Conservation (phyloP, 495 filamentous ascomycete genomes). For the Penicillium nucicola region DNA sequence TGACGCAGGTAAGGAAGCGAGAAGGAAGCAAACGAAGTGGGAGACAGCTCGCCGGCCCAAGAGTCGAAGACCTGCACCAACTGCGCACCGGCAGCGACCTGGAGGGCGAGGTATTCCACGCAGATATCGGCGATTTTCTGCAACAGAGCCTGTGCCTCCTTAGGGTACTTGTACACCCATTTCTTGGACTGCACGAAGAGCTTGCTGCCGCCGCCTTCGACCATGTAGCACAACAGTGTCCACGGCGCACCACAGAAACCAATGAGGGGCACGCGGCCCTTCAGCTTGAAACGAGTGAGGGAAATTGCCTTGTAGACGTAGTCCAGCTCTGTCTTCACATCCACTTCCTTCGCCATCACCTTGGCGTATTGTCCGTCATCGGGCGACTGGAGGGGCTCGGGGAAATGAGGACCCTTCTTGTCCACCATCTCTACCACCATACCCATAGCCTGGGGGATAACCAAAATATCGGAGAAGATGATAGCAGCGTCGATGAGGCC, state of each 20-base stretch:
- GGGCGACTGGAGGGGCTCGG: conserved; percentile 73
- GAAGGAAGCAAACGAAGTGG: conserved; percentile 75
- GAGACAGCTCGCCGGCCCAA: conserved; percentile 92
- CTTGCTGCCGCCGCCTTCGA: conserved; percentile 93
- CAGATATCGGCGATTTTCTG: conserved; percentile 90
- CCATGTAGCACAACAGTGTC: conserved; percentile 98
- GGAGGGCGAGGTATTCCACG: conserved; percentile 87
- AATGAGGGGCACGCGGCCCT: conserved; percentile 84
- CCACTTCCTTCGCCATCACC: conserved; percentile 71
- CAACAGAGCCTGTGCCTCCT: conserved; percentile 73
- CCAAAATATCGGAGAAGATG: conserved; percentile 98
- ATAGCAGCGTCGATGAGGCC: conserved; percentile 95
- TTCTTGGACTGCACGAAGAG: conserved; percentile 88
- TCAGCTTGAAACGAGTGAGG: conserved; percentile 80
- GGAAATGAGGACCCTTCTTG: conserved; percentile 93
- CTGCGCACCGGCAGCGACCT: conserved; percentile 88
- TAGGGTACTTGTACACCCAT: conserved; percentile 89
- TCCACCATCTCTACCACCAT: conserved; percentile 97
- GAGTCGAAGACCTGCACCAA: conserved; percentile 98
- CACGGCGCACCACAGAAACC: conserved; percentile 98
- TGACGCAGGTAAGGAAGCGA: conserved; percentile 81
- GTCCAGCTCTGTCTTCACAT: conserved; percentile 77
- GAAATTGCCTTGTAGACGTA: conserved; percentile 97
- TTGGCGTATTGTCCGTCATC: conserved; percentile 76
- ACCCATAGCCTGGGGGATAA: conserved; percentile 95